phyloP scores from a whole-genome alignment of 2,329 filamentous ascomycete species.

The Endoconidiophora laricicola region DNA sequence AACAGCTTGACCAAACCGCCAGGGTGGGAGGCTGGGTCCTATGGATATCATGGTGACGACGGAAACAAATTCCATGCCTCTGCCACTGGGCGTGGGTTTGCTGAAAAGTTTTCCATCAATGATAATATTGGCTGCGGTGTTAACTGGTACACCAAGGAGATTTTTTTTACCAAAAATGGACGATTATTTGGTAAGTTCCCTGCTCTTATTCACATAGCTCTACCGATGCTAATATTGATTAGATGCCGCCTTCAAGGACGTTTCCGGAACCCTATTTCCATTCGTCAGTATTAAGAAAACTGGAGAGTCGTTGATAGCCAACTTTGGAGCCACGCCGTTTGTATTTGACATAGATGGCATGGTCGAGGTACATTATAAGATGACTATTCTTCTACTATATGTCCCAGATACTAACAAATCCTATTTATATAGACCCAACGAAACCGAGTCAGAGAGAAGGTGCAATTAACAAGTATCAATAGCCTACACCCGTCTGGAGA shows the following conservation, averaged over 20 bases:
- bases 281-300: conserved; percentile 47
- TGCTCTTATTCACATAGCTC: not conserved
- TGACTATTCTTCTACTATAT: not conserved
- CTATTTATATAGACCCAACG: too few species aligned
- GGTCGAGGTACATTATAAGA: conserved; percentile 45
- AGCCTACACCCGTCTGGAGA: too few species aligned
- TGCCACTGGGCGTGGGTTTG: conserved; percentile 40
- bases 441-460: too few species aligned
- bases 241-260: conserved; percentile 56
- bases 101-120: conserved; percentile 34
- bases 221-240: conserved; percentile 14
- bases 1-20: conserved; percentile 32
- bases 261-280: conserved; percentile 49
- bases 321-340: conserved; percentile 33
- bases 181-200: conserved; percentile 30
- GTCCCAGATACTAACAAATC: too few species aligned
- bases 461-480: too few species aligned
- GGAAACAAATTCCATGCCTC: conserved; percentile 43
- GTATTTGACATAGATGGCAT: conserved; percentile 80
- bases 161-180: conserved; percentile 56
- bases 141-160: conserved; percentile 45
- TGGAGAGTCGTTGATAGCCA: conserved; percentile 44
- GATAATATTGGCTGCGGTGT: conserved; percentile 50
- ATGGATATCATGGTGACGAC: conserved; percentile 54
- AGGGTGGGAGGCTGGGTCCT: conserved; percentile 52